A percentile compares a stretch with the other conserved stretches of the same genome.
Evolutionary conservation across 805 yeast species (phyloP).

Genomic region (Torulaspora maleeae): DNA sequence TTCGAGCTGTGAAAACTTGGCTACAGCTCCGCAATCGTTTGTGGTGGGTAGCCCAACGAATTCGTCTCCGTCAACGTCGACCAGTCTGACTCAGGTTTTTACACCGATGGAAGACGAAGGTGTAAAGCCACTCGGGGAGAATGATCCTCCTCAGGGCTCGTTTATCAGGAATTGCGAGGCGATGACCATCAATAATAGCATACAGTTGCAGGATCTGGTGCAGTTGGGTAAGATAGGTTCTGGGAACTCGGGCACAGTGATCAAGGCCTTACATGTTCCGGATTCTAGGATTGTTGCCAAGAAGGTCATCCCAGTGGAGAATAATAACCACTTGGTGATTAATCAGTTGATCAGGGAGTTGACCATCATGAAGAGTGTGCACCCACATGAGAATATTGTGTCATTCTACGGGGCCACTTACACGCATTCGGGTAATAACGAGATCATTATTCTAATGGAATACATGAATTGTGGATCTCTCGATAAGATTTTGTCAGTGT

Average conservation of each 20-base stretch:
- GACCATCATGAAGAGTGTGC: constrained; percentile 86
- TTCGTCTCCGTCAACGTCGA: constrained; percentile 17
- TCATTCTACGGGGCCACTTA: constrained; percentile 89
- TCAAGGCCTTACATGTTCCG: constrained; percentile 84
- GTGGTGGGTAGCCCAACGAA: constrained; percentile 17
- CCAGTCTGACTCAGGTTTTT: constrained; percentile 15
- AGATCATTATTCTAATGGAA: constrained; percentile 90
- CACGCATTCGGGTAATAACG: constrained; percentile 45
- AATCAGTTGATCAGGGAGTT: constrained; percentile 80
- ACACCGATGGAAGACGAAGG: constrained; percentile 16
- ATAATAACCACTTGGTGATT: constrained; percentile 44
- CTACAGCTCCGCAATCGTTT: constrained; percentile 12
- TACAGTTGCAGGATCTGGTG: constrained; percentile 63
- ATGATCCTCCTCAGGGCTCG: constrained; percentile 16
- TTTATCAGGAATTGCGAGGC: constrained; percentile 18
- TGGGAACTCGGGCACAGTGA: constrained; percentile 92
- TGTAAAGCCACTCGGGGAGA: constrained; percentile 5
- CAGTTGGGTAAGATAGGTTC: constrained; percentile 76
- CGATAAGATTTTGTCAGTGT: constrained; percentile 62
- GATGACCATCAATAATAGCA: constrained; percentile 14
- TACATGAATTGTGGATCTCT: constrained; percentile 92
- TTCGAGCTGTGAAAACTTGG: constrained; percentile 3
- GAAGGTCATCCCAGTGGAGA: constrained; percentile 80
- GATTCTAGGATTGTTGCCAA: constrained; percentile 86
- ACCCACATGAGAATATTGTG: constrained; percentile 69